Conservation (phyloP, 306 rosid genomes). For the Rosa lucieae region DNA sequence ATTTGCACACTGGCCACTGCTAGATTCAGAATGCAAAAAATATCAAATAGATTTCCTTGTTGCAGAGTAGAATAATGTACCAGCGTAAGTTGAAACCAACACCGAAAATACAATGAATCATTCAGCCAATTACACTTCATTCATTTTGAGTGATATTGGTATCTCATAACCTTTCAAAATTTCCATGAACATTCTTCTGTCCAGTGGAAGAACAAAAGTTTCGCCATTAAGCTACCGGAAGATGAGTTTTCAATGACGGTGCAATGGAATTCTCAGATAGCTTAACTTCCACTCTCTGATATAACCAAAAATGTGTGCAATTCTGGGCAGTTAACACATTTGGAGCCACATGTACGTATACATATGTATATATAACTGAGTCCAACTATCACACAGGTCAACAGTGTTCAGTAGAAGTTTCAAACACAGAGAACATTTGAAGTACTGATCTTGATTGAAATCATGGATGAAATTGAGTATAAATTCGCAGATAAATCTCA, state of each 20-base stretch:
- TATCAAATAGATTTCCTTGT: not conserved
- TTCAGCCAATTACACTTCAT: not conserved
- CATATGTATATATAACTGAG: not conserved
- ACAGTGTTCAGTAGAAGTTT: not conserved
- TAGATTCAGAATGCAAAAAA: not conserved
- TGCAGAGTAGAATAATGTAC: not conserved
- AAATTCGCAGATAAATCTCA: not conserved
- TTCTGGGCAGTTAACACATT: not conserved
- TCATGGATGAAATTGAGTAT: slow-evolving; percentile 4
- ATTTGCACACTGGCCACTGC: not conserved
- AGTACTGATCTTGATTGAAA: not conserved
- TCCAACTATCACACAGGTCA: not conserved
- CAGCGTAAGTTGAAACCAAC: not conserved
- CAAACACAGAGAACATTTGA: not conserved
- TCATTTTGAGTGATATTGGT: not conserved
- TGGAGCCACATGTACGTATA: not conserved
- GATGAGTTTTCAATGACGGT: not conserved
- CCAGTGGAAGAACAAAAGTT: not conserved
- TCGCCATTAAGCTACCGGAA: not conserved
- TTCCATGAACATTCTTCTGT: not conserved
- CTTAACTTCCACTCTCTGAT: not conserved
- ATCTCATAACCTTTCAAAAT: not conserved
- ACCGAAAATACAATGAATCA: not conserved
- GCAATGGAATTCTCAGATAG: not conserved
- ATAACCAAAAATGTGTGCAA: not conserved